phyloP scores from a whole-genome alignment of 441 rosid species.

The Kokia cookei region DNA sequence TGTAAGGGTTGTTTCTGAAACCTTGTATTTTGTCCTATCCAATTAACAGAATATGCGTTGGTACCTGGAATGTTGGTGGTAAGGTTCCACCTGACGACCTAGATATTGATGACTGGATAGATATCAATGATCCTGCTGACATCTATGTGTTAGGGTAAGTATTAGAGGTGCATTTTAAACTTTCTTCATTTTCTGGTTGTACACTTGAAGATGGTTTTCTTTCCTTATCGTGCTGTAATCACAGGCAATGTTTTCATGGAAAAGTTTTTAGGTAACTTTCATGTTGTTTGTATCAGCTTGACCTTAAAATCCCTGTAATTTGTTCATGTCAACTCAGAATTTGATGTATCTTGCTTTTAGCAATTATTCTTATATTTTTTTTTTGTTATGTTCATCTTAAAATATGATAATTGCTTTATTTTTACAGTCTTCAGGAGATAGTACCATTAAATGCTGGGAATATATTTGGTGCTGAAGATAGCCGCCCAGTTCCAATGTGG shows the following conservation, averaged over 20 bases:
- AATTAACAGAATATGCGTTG: conserved; percentile 52
- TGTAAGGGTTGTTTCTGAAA: neutral
- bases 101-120: conserved; percentile 89
- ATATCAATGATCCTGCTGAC: conserved; percentile 75
- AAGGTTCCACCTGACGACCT: conserved; percentile 78
- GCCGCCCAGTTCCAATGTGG: conserved; percentile 70
- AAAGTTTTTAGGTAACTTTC: neutral
- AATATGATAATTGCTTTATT: conserved; percentile 4
- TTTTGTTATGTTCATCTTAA: conserved; percentile 7
- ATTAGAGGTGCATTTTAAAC: conserved; percentile 1
- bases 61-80: conserved; percentile 97
- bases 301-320: neutral
- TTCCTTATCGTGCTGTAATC: neutral
- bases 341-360: neutral
- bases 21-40: neutral
- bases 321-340: neutral
- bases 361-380: neutral
- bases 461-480: conserved; percentile 91
- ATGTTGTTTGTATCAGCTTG: neutral
- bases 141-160: conserved; percentile 88
- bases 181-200: neutral
- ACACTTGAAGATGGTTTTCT: neutral
- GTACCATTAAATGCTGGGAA: conserved; percentile 95
- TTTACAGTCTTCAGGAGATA: conserved; percentile 80
- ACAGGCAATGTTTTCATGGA: neutral